phyloP scores from a whole-genome alignment of 768 basidiomycete species.

The Suillus weaverae region DNA sequence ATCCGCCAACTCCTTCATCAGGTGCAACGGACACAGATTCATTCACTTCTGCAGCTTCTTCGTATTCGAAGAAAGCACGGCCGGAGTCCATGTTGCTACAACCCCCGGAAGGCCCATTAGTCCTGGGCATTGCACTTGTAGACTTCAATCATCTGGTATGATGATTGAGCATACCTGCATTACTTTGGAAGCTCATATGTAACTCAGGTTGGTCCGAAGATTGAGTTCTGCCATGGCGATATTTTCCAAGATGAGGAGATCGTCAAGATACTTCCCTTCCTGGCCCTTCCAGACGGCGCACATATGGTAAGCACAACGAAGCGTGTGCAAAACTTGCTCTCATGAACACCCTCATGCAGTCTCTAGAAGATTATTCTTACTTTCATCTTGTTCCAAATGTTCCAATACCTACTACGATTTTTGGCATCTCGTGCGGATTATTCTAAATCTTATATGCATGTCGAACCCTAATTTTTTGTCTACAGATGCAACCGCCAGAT shows the following conservation, averaged over 20 bases:
- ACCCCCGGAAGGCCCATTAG: conserved; percentile 53
- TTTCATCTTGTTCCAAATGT: conserved; percentile 85
- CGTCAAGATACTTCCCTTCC: conserved; percentile 83
- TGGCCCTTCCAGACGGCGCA: conserved; percentile 96
- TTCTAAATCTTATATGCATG: conserved; percentile 10
- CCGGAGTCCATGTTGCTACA: conserved; percentile 78
- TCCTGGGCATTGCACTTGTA: conserved; percentile 88
- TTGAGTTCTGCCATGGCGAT: conserved; percentile 80
- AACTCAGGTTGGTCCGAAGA: conserved; percentile 81
- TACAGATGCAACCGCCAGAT: conserved; percentile 94
- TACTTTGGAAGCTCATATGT: conserved; percentile 17
- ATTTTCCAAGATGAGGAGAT: conserved; percentile 87
- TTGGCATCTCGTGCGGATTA: conserved; percentile 86
- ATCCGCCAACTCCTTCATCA: conserved; percentile 55
- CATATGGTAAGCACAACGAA: conserved; percentile 61
- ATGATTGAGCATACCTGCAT: conserved; percentile 10
- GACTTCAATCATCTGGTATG: conserved; percentile 93
- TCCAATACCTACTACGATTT: conserved; percentile 76
- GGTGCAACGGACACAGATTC: conserved; percentile 54
- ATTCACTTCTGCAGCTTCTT: conserved; percentile 61
- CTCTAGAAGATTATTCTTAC: conserved; percentile 88
- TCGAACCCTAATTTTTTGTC: conserved; percentile 4
- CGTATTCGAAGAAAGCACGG: conserved; percentile 60
- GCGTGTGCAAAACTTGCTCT: conserved; percentile 2
- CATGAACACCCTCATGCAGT: conserved; percentile 17